These are phyloP conservation scores for Psilocybe azurescens DNA, from an alignment of 768 basidiomycete genomes.

Conservation along the genomic window DNA sequence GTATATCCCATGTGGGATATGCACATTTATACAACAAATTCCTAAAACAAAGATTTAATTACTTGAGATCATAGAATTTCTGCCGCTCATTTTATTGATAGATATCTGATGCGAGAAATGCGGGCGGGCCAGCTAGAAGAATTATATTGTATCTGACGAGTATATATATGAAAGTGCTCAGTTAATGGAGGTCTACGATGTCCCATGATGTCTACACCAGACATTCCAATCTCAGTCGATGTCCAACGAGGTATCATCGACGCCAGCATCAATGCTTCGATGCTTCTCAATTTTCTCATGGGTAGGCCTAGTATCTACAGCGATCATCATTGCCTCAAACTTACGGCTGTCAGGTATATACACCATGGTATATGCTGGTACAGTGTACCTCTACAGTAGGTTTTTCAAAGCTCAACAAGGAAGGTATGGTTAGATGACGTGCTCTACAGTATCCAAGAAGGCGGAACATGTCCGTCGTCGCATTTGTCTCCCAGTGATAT, in stretches of 20 bases:
- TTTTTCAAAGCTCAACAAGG: background rate
- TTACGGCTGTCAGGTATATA: background rate
- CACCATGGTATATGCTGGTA: background rate
- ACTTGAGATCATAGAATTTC: too few species aligned
- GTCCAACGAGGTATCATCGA: background rate
- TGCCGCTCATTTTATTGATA: too few species aligned
- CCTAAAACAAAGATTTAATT: too few species aligned
- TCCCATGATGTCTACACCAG: background rate
- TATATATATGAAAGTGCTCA: too few species aligned
- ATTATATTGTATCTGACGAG: too few species aligned
- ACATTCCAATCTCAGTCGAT: background rate
- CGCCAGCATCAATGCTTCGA: background rate
- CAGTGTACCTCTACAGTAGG: slow-evolving; percentile 1
- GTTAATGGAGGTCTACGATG: too few species aligned
- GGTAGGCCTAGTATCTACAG: background rate
- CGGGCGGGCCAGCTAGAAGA: too few species aligned
- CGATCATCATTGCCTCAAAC: background rate
- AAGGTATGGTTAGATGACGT: background rate
- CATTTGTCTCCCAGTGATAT: background rate
- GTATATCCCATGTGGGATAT: too few species aligned
- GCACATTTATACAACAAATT: too few species aligned
- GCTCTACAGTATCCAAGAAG: background rate
- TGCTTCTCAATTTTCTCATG: background rate
- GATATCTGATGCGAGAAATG: too few species aligned
- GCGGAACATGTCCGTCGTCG: background rate